A percentile compares a stretch with the other conserved stretches of the same genome.
These are phyloP conservation scores for Immersiella caudata DNA, from an alignment of 495 filamentous ascomycete species.

Conservation along the genomic window DNA sequence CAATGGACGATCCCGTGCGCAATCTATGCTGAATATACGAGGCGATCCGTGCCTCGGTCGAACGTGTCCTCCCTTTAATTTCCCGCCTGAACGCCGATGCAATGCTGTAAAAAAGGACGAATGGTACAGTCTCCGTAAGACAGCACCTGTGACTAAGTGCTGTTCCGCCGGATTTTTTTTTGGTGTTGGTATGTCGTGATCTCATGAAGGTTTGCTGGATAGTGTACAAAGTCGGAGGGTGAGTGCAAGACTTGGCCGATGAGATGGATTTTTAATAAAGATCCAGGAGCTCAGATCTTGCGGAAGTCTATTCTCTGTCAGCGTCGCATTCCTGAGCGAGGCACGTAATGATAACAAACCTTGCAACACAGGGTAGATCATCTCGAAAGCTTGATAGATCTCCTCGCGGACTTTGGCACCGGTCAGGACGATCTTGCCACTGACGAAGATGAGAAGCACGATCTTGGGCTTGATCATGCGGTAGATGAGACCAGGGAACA, in stretches of 20 bases:
- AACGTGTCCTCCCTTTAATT: constrained; percentile 35
- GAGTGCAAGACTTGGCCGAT: constrained; percentile 9
- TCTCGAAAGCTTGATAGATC: constrained; percentile 97
- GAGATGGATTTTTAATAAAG: neutral
- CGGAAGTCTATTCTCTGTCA: constrained; percentile 48
- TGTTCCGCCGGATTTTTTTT: constrained; percentile 28
- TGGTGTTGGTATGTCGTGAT: constrained; percentile 47
- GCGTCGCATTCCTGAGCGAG: constrained; percentile 20
- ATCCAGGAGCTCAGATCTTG: constrained; percentile 46
- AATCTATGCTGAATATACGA: constrained; percentile 27
- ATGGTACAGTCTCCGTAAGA: constrained; percentile 9
- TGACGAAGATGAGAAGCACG: constrained; percentile 97
- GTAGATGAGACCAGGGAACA: constrained; percentile 99
- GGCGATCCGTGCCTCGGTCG: neutral
- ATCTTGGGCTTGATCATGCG: constrained; percentile 99
- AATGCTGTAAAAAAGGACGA: constrained; percentile 48
- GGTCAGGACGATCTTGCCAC: constrained; percentile 97
- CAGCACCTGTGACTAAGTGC: constrained; percentile 41
- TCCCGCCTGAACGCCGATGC: constrained; percentile 55
- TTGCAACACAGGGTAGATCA: constrained; percentile 98
- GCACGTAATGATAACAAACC: constrained; percentile 52
- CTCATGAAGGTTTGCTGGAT: constrained; percentile 48
- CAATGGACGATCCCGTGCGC: constrained; percentile 18
- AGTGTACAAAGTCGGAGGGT: constrained; percentile 40
- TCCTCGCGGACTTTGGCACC: constrained; percentile 98